Conservation (phyloP, 176 grass and related monocot genomes). For the Dactylis glomerata region DNA sequence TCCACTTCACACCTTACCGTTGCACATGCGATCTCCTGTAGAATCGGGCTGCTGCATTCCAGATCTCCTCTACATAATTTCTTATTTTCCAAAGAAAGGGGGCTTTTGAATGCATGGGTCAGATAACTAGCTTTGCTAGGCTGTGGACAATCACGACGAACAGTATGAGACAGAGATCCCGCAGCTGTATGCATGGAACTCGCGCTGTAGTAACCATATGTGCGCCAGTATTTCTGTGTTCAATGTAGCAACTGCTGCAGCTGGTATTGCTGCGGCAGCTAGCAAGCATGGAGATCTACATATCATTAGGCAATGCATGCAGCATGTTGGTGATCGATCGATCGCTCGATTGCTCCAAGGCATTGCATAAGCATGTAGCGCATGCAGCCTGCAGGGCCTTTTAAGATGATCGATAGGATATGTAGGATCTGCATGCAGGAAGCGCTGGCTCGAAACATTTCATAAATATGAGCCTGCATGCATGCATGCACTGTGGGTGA, state of each 20-base stretch:
- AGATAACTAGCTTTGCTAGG: not conserved
- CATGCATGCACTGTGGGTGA: slow-evolving; percentile 47
- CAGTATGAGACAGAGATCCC: slow-evolving; percentile 15
- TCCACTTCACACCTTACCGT: no score
- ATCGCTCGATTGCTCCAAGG: slow-evolving; percentile 6
- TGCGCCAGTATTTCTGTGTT: slow-evolving; percentile 37
- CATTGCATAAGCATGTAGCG: slow-evolving; percentile 27
- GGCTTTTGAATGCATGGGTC: not conserved
- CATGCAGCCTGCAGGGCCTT: not conserved
- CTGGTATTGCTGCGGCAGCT: not conserved
- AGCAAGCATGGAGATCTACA: slow-evolving; percentile 23
- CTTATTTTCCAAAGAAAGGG: not conserved
- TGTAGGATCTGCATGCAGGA: slow-evolving; percentile 32
- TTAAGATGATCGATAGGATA: slow-evolving; percentile 12
- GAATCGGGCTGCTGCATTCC: not conserved
- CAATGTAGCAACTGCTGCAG: slow-evolving; percentile 28
- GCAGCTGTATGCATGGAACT: slow-evolving; percentile 32
- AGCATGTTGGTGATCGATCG: slow-evolving; percentile 22
- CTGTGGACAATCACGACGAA: slow-evolving; percentile 35
- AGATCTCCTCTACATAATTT: not conserved
- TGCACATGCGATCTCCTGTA: not conserved
- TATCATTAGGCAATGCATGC: not conserved
- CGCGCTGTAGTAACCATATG: slow-evolving; percentile 28
- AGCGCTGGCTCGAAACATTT: slow-evolving; percentile 29
- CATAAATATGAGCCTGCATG: slow-evolving; percentile 52